Percentiles rank a stretch among this genome's conserved stretches.
phyloP scores from a whole-genome alignment of 1,284 basidiomycete species.

The Fomitopsis palustris region DNA sequence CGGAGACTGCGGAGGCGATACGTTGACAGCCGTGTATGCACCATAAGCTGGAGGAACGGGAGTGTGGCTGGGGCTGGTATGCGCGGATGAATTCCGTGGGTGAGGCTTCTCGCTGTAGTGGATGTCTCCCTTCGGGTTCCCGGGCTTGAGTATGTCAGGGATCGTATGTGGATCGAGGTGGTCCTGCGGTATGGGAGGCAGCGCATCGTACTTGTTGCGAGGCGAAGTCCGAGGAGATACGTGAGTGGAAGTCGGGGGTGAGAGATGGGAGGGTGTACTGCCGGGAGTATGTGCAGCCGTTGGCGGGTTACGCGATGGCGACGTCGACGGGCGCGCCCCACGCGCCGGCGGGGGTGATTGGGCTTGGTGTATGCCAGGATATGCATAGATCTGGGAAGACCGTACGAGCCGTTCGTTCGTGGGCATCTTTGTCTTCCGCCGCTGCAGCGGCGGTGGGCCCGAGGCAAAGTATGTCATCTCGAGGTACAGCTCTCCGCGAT shows the following conservation, averaged over 20 bases:
- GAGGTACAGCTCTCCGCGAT: slow-evolving; percentile 69
- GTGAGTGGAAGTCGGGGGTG: slow-evolving; percentile 5
- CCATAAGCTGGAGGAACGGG: slow-evolving; percentile 6
- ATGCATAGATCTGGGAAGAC: slow-evolving; percentile 14
- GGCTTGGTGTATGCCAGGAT: slow-evolving; percentile 1
- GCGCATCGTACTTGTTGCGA: slow-evolving; percentile 15
- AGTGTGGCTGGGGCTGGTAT: slow-evolving; percentile 9
- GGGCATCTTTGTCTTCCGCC: slow-evolving; percentile 42
- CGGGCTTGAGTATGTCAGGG: slow-evolving; percentile 42
- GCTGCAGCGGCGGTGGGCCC: slow-evolving; percentile 43
- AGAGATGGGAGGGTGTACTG: slow-evolving; percentile 9
- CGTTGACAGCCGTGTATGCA: not conserved
- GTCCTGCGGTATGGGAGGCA: slow-evolving; percentile 38
- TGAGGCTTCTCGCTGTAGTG: slow-evolving; percentile 22
- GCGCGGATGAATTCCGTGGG: slow-evolving; percentile 5
- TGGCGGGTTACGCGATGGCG: not conserved
- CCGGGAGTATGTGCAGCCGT: slow-evolving; percentile 6
- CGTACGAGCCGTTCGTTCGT: slow-evolving; percentile 40
- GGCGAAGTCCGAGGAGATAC: slow-evolving; percentile 17
- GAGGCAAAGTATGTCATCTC: slow-evolving; percentile 77
- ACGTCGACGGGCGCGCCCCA: slow-evolving; percentile 1
- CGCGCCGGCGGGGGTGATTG: not conserved
- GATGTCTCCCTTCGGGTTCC: slow-evolving; percentile 25
- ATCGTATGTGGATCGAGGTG: slow-evolving; percentile 21
- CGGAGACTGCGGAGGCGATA: slow-evolving; percentile 7